phyloP scores from a whole-genome alignment of 2,329 filamentous ascomycete genomes.

The Hymenoscyphus repandus region DNA sequence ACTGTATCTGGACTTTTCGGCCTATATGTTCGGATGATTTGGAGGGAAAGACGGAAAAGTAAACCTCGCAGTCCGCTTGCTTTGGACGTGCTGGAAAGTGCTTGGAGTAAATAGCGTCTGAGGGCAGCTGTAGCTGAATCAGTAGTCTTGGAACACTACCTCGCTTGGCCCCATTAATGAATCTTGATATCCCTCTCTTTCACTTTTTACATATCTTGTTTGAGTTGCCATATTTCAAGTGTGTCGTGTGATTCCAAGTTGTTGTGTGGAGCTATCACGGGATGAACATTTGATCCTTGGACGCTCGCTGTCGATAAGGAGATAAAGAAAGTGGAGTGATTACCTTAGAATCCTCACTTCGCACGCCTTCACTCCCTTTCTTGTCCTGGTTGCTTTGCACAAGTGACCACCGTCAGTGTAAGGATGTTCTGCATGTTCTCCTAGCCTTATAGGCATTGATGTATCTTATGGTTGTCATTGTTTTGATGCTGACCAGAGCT shows the following conservation, averaged over 20 bases:
- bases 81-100: too few species aligned
- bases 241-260: neutral
- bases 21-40: too few species aligned
- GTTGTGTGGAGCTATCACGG: neutral
- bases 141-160: too few species aligned
- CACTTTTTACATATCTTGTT: too few species aligned
- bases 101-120: too few species aligned
- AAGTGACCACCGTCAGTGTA: neutral
- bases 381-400: neutral
- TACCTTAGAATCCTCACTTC: neutral
- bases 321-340: neutral
- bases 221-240: too few species aligned
- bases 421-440: neutral
- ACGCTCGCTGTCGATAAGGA: neutral
- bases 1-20: too few species aligned
- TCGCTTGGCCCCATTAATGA: too few species aligned
- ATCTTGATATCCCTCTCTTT: too few species aligned
- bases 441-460: neutral
- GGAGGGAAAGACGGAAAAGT: too few species aligned
- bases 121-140: too few species aligned
- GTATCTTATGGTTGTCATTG: neutral
- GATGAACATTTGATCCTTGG: neutral
- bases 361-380: neutral
- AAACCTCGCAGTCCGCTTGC: too few species aligned
- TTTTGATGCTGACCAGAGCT: slow-evolving; percentile 4